Base-by-base conservation (phyloP, 768 basidiomycete genomes). In the Boletellus emodensis region DNA sequence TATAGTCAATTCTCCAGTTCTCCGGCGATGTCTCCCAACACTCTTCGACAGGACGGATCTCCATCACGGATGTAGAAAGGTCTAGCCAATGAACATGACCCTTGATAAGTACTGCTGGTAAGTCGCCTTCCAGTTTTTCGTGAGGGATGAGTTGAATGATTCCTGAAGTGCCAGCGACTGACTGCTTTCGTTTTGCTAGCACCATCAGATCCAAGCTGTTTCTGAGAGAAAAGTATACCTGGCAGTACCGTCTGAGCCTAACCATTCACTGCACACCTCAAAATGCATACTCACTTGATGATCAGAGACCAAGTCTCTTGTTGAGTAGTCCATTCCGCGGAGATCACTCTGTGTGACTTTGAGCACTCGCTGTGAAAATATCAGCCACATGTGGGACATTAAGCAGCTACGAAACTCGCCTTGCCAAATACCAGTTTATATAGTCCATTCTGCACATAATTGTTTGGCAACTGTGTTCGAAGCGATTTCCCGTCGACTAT, bases 81-180 rank as follows among this genome's bases (percentile, higher is more conserved):
- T 63, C 48, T 15, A 70, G 38, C 68, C 68, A 70, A 49, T 68
- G 69, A 28, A 34, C 56, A 6, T 60, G 54, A 4, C 44, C 54
- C 4, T 55, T 32, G 2, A 46, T 37, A 3, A 46, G 14, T 18
- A 18, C 24, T 1, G 10, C 24, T 2, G 44, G 44, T 1, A 69
- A 18, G 41, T 70, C 69, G 0, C 35, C 35, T 9, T 15, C 9
- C 28, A 70, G 44, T 26, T 18, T 49, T 10, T 56, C 33, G 1
- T 34, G 58, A 4, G 65, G 58, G 35, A 67, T 57, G 26, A 66
- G 46, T 28, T 64, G 40, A 2, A 61, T 28, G 17, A 44, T 33
- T 14, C 49, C 42, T 3, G 41, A 33, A 12, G 17, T 35, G 26
- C 3, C n/a, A 17, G 9, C n/a, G 8, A 6, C 20, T 33, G 15